phyloP scores from a whole-genome alignment of 495 filamentous ascomycete genomes.

The Penicillium robsamsonii region DNA sequence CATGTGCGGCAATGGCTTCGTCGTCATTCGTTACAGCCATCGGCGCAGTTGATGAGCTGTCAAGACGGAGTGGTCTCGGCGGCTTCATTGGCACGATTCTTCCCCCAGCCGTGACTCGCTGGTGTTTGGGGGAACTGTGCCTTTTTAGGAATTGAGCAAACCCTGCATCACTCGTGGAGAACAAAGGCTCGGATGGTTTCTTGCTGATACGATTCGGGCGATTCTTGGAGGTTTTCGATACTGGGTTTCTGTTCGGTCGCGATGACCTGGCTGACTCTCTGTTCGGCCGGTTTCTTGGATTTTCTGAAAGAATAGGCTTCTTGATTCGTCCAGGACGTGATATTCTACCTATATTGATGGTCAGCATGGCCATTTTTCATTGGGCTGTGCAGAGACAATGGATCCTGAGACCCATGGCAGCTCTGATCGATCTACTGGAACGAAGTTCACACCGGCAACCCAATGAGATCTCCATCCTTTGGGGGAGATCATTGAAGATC shows the following conservation, averaged over 20 bases:
- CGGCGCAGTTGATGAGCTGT: not conserved
- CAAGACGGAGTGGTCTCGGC: conserved; percentile 24
- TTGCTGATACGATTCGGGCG: conserved; percentile 19
- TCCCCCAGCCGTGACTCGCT: conserved; percentile 65
- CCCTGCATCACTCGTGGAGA: conserved; percentile 35
- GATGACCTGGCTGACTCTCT: not conserved
- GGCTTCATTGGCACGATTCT: conserved; percentile 55
- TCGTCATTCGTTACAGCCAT: not conserved
- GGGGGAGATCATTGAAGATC: not conserved
- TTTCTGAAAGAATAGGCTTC: conserved; percentile 6
- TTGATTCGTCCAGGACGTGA: not conserved
- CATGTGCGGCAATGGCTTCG: not conserved
- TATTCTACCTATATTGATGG: conserved; percentile 10
- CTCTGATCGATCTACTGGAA: not conserved
- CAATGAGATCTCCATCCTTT: not conserved
- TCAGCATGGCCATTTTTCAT: not conserved
- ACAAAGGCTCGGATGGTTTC: conserved; percentile 20
- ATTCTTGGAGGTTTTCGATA: not conserved
- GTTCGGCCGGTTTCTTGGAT: conserved; percentile 7
- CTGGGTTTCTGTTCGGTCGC: conserved; percentile 7
- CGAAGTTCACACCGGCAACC: not conserved
- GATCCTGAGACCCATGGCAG: conserved; percentile 1
- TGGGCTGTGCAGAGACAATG: not conserved
- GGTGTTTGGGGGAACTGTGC: conserved; percentile 57
- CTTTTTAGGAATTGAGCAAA: conserved; percentile 56